phyloP scores from a whole-genome alignment of 768 basidiomycete species.

The Boletus rubescentipes region DNA sequence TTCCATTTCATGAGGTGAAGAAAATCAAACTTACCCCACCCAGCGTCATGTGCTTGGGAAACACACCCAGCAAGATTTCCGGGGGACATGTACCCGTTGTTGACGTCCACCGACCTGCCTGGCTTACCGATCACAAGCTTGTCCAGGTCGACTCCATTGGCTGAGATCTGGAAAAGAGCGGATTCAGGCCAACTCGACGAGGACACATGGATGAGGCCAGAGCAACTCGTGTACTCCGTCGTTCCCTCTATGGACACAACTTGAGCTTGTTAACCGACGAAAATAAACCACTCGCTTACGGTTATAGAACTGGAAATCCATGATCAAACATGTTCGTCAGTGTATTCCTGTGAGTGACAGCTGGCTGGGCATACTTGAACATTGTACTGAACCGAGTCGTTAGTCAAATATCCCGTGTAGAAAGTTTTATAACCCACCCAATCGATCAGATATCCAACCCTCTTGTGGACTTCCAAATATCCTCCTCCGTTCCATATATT shows the following conservation, averaged over 20 bases:
- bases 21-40: conserved; percentile 10
- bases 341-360: not conserved
- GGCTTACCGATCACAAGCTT: conserved; percentile 82
- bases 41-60: conserved; percentile 40
- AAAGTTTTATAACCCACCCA: conserved; percentile 32
- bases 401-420: not conserved
- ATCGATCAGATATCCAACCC: conserved; percentile 43
- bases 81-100: conserved; percentile 56
- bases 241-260: conserved; percentile 31
- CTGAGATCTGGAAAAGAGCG: conserved; percentile 47
- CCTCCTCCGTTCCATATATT: conserved; percentile 37
- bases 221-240: conserved; percentile 37
- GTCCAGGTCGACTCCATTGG: conserved; percentile 51
- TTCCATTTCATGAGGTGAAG: not conserved
- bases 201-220: conserved; percentile 38
- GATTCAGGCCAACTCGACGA: conserved; percentile 41
- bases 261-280: not conserved
- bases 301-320: conserved; percentile 18
- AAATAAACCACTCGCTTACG: conserved; percentile 8
- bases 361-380: conserved; percentile 30
- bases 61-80: conserved; percentile 58
- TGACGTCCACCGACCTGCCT: conserved; percentile 46
- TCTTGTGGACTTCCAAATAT: conserved; percentile 38
- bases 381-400: conserved; percentile 36
- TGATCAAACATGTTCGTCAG: not conserved